These are phyloP conservation scores for Tuctoria greenei DNA, from an alignment of 176 grass and related monocot species.

Conservation along the genomic window DNA sequence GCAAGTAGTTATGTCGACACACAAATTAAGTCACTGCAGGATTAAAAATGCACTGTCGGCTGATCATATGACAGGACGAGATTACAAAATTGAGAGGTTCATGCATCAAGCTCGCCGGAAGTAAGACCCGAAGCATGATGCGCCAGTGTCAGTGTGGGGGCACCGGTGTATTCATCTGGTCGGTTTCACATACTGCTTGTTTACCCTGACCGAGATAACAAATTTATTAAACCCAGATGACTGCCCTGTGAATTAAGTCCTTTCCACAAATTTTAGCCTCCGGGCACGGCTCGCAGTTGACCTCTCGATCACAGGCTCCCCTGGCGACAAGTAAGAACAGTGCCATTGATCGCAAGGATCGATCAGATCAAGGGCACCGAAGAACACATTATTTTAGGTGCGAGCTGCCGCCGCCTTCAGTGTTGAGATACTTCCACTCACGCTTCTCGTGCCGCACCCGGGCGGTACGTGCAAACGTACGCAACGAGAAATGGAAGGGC, in stretches of 20 bases:
- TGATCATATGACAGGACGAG: conserved; percentile 24
- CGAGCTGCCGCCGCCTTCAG: not conserved
- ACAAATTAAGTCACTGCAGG: conserved; percentile 32
- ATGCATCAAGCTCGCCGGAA: conserved; percentile 38
- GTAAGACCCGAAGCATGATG: conserved; percentile 23
- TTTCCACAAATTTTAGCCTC: not conserved
- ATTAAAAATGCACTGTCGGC: conserved; percentile 45
- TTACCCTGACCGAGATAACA: not conserved
- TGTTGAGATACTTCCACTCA: conserved; percentile 6
- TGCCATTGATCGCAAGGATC: not conserved
- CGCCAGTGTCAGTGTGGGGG: conserved; percentile 1
- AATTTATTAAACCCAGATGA: not conserved
- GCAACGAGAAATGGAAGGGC: no score
- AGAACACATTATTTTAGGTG: not conserved
- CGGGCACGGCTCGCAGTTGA: conserved; percentile 2
- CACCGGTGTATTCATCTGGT: conserved; percentile 27
- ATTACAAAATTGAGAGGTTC: conserved; percentile 34
- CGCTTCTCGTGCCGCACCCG: not conserved
- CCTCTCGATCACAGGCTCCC: not conserved
- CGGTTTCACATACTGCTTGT: conserved; percentile 31
- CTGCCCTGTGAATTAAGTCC: not conserved
- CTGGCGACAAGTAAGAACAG: not conserved
- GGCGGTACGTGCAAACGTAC: not conserved
- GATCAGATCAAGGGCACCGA: not conserved
- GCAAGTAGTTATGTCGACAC: not conserved